phyloP scores from a whole-genome alignment of 768 basidiomycete species.

The Boletus subparvulus region DNA sequence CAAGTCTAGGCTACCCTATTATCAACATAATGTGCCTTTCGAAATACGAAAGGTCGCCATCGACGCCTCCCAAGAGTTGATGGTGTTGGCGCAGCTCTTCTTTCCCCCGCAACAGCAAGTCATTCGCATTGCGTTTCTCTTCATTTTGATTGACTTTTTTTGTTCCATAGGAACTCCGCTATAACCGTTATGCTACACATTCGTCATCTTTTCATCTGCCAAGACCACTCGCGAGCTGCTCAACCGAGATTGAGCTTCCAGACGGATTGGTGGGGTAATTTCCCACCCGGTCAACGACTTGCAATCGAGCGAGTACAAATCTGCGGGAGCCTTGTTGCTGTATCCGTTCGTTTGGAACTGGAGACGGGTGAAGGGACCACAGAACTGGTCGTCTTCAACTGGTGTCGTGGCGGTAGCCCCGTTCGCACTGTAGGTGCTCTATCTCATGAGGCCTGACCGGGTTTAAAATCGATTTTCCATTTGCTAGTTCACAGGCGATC shows the following conservation, averaged over 20 bases:
- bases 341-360: conserved; percentile 30
- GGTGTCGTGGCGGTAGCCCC: conserved; percentile 28
- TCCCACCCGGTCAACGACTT: conserved; percentile 34
- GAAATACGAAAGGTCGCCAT: conserved; percentile 35
- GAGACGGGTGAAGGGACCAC: conserved; percentile 34
- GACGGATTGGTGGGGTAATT: conserved; percentile 36
- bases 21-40: conserved; percentile 34
- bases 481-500: conserved; percentile 28
- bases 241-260: conserved; percentile 29
- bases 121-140: not conserved
- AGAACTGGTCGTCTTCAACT: conserved; percentile 31
- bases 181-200: conserved; percentile 42
- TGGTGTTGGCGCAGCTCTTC: conserved; percentile 32
- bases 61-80: conserved; percentile 30
- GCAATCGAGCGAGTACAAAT: conserved; percentile 31
- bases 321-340: conserved; percentile 25
- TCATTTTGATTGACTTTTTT: not conserved
- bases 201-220: conserved; percentile 55
- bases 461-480: not conserved
- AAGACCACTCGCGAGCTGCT: conserved; percentile 48
- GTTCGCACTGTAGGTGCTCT: conserved; percentile 25
- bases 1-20: conserved; percentile 26
- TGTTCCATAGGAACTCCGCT: conserved; percentile 23
- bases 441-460: not conserved
- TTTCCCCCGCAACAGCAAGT: conserved; percentile 30